Conservation (phyloP, 176 grass and related monocot species). For the Cocos nucifera region DNA sequence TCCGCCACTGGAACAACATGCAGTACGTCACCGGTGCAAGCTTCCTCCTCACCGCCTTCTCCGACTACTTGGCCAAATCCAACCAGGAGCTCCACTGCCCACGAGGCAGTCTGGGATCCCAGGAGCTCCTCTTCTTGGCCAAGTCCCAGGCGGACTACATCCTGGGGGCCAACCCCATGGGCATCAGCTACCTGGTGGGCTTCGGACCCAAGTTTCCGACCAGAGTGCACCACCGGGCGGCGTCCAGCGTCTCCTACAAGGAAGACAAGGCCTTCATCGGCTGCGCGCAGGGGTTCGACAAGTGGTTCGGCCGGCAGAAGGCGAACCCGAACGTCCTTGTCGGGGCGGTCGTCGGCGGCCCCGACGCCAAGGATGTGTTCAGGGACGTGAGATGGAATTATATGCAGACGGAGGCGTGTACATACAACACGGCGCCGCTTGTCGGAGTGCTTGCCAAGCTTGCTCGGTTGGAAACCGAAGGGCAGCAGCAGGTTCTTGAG, state of each 20-base stretch:
- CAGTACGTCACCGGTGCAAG: constrained; percentile 70
- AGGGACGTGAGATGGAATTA: constrained; percentile 49
- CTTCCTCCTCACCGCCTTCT: constrained; percentile 63
- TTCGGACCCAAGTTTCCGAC: constrained; percentile 44
- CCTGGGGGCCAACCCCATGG: constrained; percentile 59
- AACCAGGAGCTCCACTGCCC: constrained; percentile 36
- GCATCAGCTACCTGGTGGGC: constrained; percentile 61
- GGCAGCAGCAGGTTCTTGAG: not conserved
- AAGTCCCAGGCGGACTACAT: constrained; percentile 65
- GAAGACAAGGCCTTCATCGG: constrained; percentile 64
- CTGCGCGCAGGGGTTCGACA: constrained; percentile 75
- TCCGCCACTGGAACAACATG: constrained; percentile 87
- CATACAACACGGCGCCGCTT: constrained; percentile 65
- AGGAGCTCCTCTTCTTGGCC: constrained; percentile 46
- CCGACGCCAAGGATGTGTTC: constrained; percentile 59
- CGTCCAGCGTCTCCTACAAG: constrained; percentile 45
- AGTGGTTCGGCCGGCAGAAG: constrained; percentile 41
- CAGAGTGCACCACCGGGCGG: constrained; percentile 74
- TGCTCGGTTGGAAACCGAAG: constrained; percentile 34
- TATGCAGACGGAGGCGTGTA: constrained; percentile 80
- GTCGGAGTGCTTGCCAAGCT: constrained; percentile 75
- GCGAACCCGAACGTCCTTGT: constrained; percentile 62
- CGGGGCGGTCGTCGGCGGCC: constrained; percentile 80
- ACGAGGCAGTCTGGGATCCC: not conserved
- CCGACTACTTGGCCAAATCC: constrained; percentile 37